Conservation (phyloP, 2,329 filamentous ascomycete species). For the Alternaria atra region DNA sequence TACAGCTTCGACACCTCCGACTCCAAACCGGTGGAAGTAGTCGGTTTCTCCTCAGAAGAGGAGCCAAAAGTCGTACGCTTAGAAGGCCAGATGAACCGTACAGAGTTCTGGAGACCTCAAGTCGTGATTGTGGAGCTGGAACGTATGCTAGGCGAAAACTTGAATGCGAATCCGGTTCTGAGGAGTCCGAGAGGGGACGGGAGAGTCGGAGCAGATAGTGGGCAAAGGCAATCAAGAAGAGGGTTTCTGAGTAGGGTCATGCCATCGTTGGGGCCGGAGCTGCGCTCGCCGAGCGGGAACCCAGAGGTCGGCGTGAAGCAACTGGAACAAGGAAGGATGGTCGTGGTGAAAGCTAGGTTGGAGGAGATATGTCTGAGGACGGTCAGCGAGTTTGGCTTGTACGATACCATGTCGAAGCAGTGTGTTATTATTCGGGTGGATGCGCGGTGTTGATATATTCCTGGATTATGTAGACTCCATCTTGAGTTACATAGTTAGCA, state of each 20-base stretch:
- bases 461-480: not conserved
- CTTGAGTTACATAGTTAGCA: not conserved
- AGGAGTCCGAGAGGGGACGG: slow-evolving; percentile 9
- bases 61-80: slow-evolving; percentile 53
- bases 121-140: slow-evolving; percentile 54
- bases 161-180: slow-evolving; percentile 37
- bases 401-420: slow-evolving; percentile 47
- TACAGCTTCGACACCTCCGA: slow-evolving; percentile 39
- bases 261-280: slow-evolving; percentile 31
- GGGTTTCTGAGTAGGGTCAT: slow-evolving; percentile 37
- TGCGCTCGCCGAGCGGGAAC: slow-evolving; percentile 27
- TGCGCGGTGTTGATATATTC: slow-evolving; percentile 36
- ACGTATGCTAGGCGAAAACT: slow-evolving; percentile 39
- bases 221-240: slow-evolving; percentile 20
- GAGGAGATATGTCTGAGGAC: slow-evolving; percentile 48
- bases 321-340: slow-evolving; percentile 21
- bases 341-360: slow-evolving; percentile 40
- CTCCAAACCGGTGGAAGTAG: slow-evolving; percentile 43
- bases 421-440: slow-evolving; percentile 45
- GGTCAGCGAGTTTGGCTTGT: slow-evolving; percentile 47
- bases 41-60: slow-evolving; percentile 53
- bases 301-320: slow-evolving; percentile 32
- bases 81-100: slow-evolving; percentile 50
- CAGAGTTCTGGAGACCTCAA: slow-evolving; percentile 56
- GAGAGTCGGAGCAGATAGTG: slow-evolving; percentile 1